Evolutionary conservation across 2,329 filamentous ascomycete species (phyloP).

Genomic region (Fusarium ramigenum): DNA sequence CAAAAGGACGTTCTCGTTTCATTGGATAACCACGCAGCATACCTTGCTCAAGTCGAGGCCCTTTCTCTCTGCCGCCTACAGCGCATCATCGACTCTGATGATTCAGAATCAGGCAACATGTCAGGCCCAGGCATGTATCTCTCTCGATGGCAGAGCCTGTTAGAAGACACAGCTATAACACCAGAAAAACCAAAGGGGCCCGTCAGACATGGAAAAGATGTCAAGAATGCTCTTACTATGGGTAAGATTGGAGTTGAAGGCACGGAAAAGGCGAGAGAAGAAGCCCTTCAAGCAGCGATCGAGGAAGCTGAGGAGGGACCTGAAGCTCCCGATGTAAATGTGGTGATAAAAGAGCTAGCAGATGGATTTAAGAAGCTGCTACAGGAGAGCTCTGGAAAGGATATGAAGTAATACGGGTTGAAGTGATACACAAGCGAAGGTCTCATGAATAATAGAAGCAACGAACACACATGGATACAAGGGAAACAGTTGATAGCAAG

Average conservation of each 20-base stretch:
- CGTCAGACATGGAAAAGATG: constrained; percentile 63
- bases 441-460: neutral
- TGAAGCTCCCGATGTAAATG: constrained; percentile 53
- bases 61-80: constrained; percentile 66
- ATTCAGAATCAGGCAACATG: constrained; percentile 47
- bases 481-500: constrained; percentile 11
- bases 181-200: constrained; percentile 63
- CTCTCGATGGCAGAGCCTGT: constrained; percentile 74
- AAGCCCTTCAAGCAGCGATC: constrained; percentile 26
- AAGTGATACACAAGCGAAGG: neutral
- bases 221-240: constrained; percentile 54
- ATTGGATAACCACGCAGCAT: constrained; percentile 68
- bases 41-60: constrained; percentile 64
- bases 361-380: constrained; percentile 50
- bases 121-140: constrained; percentile 78
- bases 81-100: constrained; percentile 59
- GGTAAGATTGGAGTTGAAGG: constrained; percentile 55
- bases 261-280: constrained; percentile 38
- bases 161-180: constrained; percentile 76
- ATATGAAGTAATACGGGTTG: neutral
- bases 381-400: constrained; percentile 27
- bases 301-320: constrained; percentile 48
- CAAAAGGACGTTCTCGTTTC: constrained; percentile 57
- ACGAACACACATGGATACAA: neutral
- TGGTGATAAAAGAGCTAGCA: constrained; percentile 54